Evolutionary conservation across 1,284 basidiomycete species (phyloP), one percentile per base, ranked within the genome.

Genomic region (Fistulina hepatica): DNA sequence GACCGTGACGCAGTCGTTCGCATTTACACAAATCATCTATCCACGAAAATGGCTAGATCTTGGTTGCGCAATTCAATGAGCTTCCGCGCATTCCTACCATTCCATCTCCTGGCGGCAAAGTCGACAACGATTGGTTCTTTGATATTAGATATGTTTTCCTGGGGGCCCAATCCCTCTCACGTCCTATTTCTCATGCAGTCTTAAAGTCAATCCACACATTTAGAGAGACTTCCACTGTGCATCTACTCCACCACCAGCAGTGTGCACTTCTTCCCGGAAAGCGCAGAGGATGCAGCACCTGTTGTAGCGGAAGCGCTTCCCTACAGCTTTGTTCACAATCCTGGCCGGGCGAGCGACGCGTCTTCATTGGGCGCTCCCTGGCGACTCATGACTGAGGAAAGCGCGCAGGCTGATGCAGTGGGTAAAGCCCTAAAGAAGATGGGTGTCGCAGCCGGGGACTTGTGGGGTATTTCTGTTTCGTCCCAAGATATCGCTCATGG

Each of bases 281-380:
- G 48, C 2, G 44, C 47, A 3, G 23, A 40, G n/a, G 53, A 54
- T 16, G 57, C 56, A 19, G 54, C 58, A 2, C 48, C 50, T 7
- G 52, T 53, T 35, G 37, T 59, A 16, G 50, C 51, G 26, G 53
- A 48, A 34, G 56, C 49, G 5, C 42, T 60, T n/a, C 46, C 60
- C 21, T 46, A 54, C 33, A 34, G 48, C 0, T 59, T 61, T n/a
- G n/a, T 59, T 61, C 30, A 33, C n/a, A n/a, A n/a, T n/a, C n/a
- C n/a, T n/a, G n/a, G n/a, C n/a, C n/a, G n/a, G n/a, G n/a, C n/a
- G n/a, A n/a, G n/a, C n/a, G n/a, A n/a, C n/a, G n/a, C n/a, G n/a
- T n/a, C n/a, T n/a, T n/a, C n/a, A n/a, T n/a, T n/a, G n/a, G n/a
- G n/a, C n/a, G n/a, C 3, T 3, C 28, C 28, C 3, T 31, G 15